Base-by-base conservation (phyloP, 2,329 filamentous ascomycete species). In the Colletotrichum lini region DNA sequence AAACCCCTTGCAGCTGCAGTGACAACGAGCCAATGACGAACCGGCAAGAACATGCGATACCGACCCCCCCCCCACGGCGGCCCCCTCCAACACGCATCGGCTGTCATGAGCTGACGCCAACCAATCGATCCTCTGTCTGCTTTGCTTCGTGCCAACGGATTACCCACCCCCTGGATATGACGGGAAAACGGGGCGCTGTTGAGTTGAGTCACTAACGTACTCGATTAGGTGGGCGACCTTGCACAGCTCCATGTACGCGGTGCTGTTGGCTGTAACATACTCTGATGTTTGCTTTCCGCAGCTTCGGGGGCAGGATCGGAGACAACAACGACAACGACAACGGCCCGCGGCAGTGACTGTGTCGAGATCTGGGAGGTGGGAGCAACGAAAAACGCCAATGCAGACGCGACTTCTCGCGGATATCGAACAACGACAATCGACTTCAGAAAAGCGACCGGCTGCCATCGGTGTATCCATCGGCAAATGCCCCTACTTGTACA, bases 1-100 rank as follows among this genome's bases (percentile, higher is more conserved):
- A 68, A 67, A 49, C 67, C 68, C 45, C 71, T 61, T 67, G 71
- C 47, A 70, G 61, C 35, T 47, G 56, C 44, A 58, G 56, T 45
- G 52, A 61, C 44, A 23, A 58, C 21, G 35, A 49, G 45, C 70
- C 67, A 67, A 72, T 63, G 26, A 47, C 15, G 23, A 15, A 16
- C 21, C 42, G 18, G 40, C 1, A 21, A 56, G 30, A 26, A 58
- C 67, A 59, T 58, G 40, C 70, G 54, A 40, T 26, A 18, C 21
- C 58, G 23, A 42, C 47, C 9, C 45, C 49, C 26, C 15, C 5
- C 35, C 40, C 44, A n/a, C 23, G n/a, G 47, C 44, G 21, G 26
- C 50, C n/a, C 10, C 15, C 15, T 35, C 15, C 23, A 47, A 40
- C 23, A 49, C 50, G 35, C 42, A n/a, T 21, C 59, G 44, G 59